These are phyloP conservation scores for Colletotrichum somersetense DNA, from an alignment of 2,329 filamentous ascomycete species.

Conservation along the genomic window DNA sequence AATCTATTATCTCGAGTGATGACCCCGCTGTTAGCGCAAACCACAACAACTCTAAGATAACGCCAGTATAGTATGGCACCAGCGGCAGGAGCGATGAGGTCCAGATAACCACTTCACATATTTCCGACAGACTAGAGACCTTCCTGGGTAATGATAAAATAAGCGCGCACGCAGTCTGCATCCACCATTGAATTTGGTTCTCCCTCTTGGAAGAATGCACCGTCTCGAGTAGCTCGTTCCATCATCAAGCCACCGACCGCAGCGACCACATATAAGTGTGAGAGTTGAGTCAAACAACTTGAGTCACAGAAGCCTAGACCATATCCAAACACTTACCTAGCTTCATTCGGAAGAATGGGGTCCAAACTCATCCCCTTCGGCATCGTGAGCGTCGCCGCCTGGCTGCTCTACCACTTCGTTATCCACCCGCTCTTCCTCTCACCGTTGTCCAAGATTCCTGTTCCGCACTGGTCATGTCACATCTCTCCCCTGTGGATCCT, in stretches of 20 bases:
- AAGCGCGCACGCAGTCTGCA: neutral
- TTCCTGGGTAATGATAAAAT: neutral
- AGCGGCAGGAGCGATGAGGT: neutral
- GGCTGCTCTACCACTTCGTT: constrained; percentile 25
- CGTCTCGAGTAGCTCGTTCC: neutral
- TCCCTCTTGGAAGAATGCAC: neutral
- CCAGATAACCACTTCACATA: neutral
- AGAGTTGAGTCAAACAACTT: neutral
- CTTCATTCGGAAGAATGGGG: constrained; percentile 1
- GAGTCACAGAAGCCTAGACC: neutral
- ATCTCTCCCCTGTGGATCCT: constrained; percentile 45
- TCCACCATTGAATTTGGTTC: neutral
- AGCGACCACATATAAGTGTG: neutral
- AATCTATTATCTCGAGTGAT: neutral
- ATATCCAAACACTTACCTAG: neutral
- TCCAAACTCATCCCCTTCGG: neutral
- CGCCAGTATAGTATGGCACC: neutral
- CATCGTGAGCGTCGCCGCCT: neutral
- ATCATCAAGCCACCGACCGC: neutral
- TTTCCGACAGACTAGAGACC: neutral
- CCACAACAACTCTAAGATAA: constrained; percentile 15
- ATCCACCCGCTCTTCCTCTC: constrained; percentile 45
- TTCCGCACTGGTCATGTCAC: constrained; percentile 45
- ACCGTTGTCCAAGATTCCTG: constrained; percentile 43
- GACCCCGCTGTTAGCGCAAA: constrained; percentile 38